These are phyloP conservation scores for Neurospora crassa DNA, from an alignment of 2,329 filamentous ascomycete species.

Conservation along the genomic window DNA sequence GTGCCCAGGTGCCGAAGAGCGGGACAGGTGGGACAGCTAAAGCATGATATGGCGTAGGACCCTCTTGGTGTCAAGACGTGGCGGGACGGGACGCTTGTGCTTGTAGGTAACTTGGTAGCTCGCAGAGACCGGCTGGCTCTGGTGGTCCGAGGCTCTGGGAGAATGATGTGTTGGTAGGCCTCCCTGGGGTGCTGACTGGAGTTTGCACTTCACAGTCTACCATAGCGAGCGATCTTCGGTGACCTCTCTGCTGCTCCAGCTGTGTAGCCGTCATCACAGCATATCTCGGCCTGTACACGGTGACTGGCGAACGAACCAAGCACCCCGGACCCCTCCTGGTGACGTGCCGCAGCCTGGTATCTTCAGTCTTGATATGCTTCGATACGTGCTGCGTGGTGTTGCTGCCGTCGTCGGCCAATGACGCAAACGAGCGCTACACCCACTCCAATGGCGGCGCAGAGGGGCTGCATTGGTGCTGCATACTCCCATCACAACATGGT, in stretches of 20 bases:
- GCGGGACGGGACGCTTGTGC: not conserved
- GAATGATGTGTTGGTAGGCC: not conserved
- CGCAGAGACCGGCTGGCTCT: not conserved
- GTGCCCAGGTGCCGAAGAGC: not conserved
- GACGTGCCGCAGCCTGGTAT: not conserved
- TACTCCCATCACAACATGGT: not conserved
- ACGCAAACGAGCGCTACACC: not conserved
- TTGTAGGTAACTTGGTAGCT: not conserved
- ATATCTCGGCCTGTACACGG: not conserved
- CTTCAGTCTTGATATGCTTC: not conserved
- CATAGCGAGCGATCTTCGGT: not conserved
- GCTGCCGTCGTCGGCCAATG: not conserved
- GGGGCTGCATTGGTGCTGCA: not conserved
- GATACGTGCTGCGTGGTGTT: not conserved
- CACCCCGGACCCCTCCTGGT: not conserved
- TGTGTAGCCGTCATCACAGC: not conserved
- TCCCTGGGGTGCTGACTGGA: not conserved
- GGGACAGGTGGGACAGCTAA: too few species aligned
- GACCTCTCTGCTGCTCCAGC: not conserved
- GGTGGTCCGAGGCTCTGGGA: not conserved
- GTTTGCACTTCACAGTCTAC: not conserved
- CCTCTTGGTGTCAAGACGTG: not conserved
- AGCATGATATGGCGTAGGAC: not conserved
- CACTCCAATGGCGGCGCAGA: not conserved
- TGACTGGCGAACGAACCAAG: not conserved